Evolutionary conservation across 352 stramenopile species (phyloP).

Genomic region (Achlya hypogyna): DNA sequence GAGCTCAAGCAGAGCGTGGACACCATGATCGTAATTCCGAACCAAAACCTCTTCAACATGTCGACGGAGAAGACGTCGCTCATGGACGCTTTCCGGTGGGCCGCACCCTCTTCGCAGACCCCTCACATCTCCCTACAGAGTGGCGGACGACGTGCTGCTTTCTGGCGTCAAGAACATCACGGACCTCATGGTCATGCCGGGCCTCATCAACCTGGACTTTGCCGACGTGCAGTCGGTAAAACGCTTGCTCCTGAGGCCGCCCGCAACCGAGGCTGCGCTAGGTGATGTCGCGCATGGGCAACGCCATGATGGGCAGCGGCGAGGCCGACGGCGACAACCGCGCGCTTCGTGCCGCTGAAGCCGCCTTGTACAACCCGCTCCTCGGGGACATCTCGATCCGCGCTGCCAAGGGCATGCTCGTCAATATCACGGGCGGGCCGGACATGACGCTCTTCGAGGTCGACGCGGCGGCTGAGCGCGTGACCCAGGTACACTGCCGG

Average conservation of each 20-base stretch:
- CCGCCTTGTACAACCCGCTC: conserved; percentile 78
- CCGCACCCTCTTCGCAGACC: not conserved
- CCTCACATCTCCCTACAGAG: conserved; percentile 24
- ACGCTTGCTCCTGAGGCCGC: not conserved
- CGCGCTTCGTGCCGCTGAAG: conserved; percentile 74
- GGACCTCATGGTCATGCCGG: conserved; percentile 83
- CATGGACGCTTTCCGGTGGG: conserved; percentile 78
- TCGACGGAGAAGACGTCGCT: conserved; percentile 77
- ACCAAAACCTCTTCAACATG: conserved; percentile 87
- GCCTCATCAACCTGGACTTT: conserved; percentile 83
- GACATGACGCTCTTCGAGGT: conserved; percentile 92
- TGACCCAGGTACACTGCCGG: conserved; percentile 40
- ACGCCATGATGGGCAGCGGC: conserved; percentile 88
- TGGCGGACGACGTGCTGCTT: conserved; percentile 77
- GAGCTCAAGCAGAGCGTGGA: conserved; percentile 79
- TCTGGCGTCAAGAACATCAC: conserved; percentile 85
- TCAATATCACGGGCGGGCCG: conserved; percentile 91
- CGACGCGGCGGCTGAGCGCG: conserved; percentile 75
- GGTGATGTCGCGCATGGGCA: conserved; percentile 84
- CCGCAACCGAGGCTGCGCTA: conserved; percentile 13
- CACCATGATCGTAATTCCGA: conserved; percentile 83
- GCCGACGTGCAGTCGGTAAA: conserved; percentile 74
- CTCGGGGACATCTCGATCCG: conserved; percentile 86
- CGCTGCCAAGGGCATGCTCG: conserved; percentile 88
- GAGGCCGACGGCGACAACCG: conserved; percentile 86